Conservation (phyloP, 2,329 filamentous ascomycete species). For the Davidsoniella eucalypti region DNA sequence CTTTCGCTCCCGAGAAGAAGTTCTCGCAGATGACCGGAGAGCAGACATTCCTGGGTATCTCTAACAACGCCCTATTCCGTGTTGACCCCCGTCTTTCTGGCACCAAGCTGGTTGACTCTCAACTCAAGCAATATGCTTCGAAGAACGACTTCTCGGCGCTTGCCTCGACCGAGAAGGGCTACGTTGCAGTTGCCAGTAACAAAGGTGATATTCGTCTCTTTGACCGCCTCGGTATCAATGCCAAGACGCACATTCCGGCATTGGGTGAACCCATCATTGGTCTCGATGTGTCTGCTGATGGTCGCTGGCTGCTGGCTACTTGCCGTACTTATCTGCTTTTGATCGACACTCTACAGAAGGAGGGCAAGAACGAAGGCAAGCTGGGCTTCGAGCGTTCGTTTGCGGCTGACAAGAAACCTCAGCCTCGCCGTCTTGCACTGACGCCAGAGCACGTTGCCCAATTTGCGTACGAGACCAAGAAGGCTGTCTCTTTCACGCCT, state of each 20-base stretch:
- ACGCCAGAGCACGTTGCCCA: slow-evolving; percentile 89
- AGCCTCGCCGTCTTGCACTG: slow-evolving; percentile 75
- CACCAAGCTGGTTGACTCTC: slow-evolving; percentile 79
- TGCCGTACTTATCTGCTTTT: slow-evolving; percentile 89
- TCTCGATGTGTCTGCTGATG: slow-evolving; percentile 87
- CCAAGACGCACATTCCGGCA: slow-evolving; percentile 91
- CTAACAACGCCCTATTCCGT: slow-evolving; percentile 81
- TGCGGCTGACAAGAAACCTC: slow-evolving; percentile 80
- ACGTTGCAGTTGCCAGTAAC: slow-evolving; percentile 91
- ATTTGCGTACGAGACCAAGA: slow-evolving; percentile 90
- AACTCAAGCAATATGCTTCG: slow-evolving; percentile 88
- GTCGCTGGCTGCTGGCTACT: slow-evolving; percentile 87
- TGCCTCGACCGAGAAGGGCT: slow-evolving; percentile 89
- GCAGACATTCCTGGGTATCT: slow-evolving; percentile 88
- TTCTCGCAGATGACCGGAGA: slow-evolving; percentile 94
- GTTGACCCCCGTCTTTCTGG: slow-evolving; percentile 82
- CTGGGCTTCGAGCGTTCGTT: slow-evolving; percentile 95
- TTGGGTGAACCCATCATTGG: slow-evolving; percentile 90
- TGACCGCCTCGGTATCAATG: slow-evolving; percentile 88
- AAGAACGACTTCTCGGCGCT: slow-evolving; percentile 96
- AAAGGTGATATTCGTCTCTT: slow-evolving; percentile 97
- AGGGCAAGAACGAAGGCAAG: slow-evolving; percentile 92
- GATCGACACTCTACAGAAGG: slow-evolving; percentile 78
- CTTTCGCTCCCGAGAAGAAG: slow-evolving; percentile 91
- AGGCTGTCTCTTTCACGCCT: slow-evolving; percentile 70